Percentiles rank a stretch among this genome's conserved stretches.
phyloP scores from a whole-genome alignment of 208 protist species.

The Dictyostelium gargantuum region DNA sequence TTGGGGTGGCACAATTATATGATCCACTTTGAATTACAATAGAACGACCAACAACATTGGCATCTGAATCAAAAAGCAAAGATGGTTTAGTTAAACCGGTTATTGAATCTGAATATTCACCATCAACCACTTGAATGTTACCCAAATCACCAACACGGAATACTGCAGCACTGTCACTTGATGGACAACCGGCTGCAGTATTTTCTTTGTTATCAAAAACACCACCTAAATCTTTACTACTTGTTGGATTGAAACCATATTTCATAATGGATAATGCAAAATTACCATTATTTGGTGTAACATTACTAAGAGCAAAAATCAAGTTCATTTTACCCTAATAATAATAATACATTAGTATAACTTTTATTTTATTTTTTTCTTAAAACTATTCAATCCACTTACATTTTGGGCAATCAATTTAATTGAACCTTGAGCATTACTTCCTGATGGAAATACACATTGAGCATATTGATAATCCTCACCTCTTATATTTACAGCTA shows the following conservation, averaged over 20 bases:
- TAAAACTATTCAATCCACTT: too few species aligned
- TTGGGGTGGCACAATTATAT: not conserved
- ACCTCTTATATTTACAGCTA: too few species aligned
- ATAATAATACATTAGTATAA: too few species aligned
- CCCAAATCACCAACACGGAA: not conserved
- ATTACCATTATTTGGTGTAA: too few species aligned
- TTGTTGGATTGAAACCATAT: not conserved
- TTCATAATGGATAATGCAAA: not conserved
- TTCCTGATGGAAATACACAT: too few species aligned
- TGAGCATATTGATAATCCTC: too few species aligned
- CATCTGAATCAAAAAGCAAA: not conserved
- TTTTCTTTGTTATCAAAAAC: not conserved
- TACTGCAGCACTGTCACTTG: accelerated
- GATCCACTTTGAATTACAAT: not conserved
- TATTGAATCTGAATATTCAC: not conserved
- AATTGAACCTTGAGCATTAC: too few species aligned
- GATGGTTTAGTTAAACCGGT: not conserved
- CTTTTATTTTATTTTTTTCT: too few species aligned
- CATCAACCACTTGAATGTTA: not conserved
- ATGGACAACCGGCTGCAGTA: not conserved
- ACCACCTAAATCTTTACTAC: not conserved
- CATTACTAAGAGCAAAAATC: too few species aligned
- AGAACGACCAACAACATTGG: not conserved
- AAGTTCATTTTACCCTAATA: too few species aligned
- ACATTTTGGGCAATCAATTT: too few species aligned